Percentiles rank a stretch among this genome's conserved stretches.
phyloP scores from a whole-genome alignment of 257 asterid species.

The Leonotis leonurus region DNA sequence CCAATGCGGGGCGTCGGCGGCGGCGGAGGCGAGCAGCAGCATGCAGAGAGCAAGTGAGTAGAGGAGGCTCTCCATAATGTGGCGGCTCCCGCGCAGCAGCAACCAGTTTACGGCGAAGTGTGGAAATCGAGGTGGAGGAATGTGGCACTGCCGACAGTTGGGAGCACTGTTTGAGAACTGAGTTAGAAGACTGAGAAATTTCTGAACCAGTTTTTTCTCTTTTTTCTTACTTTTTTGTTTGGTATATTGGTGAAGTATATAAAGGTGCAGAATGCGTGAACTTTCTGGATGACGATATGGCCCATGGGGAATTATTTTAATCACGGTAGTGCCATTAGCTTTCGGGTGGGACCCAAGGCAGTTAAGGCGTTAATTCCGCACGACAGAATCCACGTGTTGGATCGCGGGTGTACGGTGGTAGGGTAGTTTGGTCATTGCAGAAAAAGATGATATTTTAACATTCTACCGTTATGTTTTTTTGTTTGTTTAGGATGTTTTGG shows the following conservation, averaged over 20 bases:
- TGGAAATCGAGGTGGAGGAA: slow-evolving; percentile 29
- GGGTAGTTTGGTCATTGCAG: slow-evolving; percentile 32
- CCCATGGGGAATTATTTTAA: slow-evolving; percentile 22
- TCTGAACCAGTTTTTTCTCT: not conserved
- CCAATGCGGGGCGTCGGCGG: slow-evolving; percentile 46
- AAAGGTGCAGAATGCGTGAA: not conserved
- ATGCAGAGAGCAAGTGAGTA: slow-evolving; percentile 16
- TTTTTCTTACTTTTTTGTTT: not conserved
- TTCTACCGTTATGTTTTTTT: slow-evolving; percentile 26
- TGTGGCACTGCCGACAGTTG: slow-evolving; percentile 39
- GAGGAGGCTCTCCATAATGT: slow-evolving; percentile 29
- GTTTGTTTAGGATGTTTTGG: slow-evolving; percentile 14
- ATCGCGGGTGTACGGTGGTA: slow-evolving; percentile 4
- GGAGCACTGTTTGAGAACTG: slow-evolving; percentile 14
- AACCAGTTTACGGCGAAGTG: slow-evolving; percentile 41
- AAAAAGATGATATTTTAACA: not conserved
- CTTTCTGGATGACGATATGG: slow-evolving; percentile 17
- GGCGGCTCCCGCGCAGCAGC: not conserved
- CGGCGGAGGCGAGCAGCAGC: slow-evolving; percentile 22
- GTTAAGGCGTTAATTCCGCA: slow-evolving; percentile 85
- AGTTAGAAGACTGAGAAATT: not conserved
- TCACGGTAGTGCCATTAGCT: slow-evolving; percentile 39
- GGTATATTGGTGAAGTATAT: slow-evolving; percentile 3
- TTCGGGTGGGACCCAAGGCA: slow-evolving; percentile 41
- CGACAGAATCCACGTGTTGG: slow-evolving; percentile 27